phyloP scores from a whole-genome alignment of 371 early-diverging fungal genomes.

The Quaeritorhiza haematococci region DNA sequence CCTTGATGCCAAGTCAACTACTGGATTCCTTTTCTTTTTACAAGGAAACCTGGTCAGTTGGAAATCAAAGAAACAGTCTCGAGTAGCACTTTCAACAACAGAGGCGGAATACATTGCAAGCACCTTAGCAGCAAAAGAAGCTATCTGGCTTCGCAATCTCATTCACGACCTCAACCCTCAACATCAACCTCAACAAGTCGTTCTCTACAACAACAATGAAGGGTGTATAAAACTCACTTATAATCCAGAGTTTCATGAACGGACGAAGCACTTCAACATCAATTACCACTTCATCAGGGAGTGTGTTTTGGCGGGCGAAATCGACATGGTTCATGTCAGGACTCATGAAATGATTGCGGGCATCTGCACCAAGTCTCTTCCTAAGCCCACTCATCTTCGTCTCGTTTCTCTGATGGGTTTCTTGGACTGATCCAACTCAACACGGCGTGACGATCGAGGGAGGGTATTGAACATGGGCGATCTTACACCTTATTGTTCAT shows the following conservation, averaged over 20 bases:
- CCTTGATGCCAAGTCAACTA: constrained; percentile 9
- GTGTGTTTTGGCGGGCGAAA: not conserved
- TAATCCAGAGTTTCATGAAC: not conserved
- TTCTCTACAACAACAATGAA: not conserved
- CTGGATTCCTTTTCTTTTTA: constrained; percentile 16
- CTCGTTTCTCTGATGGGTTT: not conserved
- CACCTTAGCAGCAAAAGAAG: constrained; percentile 13
- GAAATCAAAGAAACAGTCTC: constrained; percentile 23
- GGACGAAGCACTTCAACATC: not conserved
- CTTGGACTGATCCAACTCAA: too few relatives aligned
- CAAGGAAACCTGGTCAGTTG: constrained; percentile 12
- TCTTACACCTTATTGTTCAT: too few relatives aligned
- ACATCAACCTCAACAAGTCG: constrained; percentile 1
- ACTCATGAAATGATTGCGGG: not conserved
- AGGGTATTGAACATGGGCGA: too few relatives aligned
- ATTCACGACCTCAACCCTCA: constrained; percentile 13
- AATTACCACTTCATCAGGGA: not conserved
- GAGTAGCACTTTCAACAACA: constrained; percentile 18
- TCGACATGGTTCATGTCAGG: not conserved
- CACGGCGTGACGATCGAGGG: too few relatives aligned
- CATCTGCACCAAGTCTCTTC: not conserved
- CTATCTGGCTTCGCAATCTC: constrained; percentile 16
- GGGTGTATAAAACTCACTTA: not conserved
- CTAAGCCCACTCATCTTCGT: not conserved
- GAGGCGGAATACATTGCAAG: constrained; percentile 27